These are phyloP conservation scores for Cercis canadensis DNA, from an alignment of 306 rosid species.

Conservation along the genomic window DNA sequence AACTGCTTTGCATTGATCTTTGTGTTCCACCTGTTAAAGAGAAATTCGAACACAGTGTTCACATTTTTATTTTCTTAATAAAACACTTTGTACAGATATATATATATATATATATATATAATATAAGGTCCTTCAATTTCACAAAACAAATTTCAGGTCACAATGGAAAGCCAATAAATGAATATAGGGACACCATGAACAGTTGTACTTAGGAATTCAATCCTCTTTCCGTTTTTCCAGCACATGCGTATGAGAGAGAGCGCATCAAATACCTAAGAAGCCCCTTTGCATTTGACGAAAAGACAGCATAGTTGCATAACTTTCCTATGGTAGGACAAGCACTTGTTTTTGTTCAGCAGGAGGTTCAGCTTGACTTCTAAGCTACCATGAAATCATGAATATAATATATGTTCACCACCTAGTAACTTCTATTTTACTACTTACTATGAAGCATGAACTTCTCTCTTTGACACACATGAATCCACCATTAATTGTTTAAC, in stretches of 20 bases:
- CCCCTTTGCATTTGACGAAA: too few relatives aligned
- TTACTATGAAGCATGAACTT: background rate
- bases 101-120: background rate
- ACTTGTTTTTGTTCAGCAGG: constrained; percentile 7
- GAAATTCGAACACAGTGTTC: constrained; percentile 3
- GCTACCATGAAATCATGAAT: background rate
- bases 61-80: background rate
- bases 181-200: constrained; percentile 19
- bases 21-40: constrained; percentile 57
- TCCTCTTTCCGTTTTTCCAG: too few relatives aligned
- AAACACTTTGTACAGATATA: background rate
- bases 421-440: constrained; percentile 21
- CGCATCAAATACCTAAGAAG: background rate
- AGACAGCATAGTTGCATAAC: too few relatives aligned
- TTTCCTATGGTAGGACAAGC: too few relatives aligned
- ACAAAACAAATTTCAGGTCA: constrained; percentile 8
- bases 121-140: background rate
- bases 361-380: constrained; percentile 4
- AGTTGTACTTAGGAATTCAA: background rate
- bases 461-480: background rate
- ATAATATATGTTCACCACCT: background rate
- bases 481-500: background rate
- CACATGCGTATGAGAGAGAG: too few relatives aligned
- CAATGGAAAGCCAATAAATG: constrained; percentile 20
- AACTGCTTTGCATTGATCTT: constrained; percentile 44